These are phyloP conservation scores for Herpotrichia juniperi DNA, from an alignment of 2,329 filamentous ascomycete genomes.

Conservation along the genomic window DNA sequence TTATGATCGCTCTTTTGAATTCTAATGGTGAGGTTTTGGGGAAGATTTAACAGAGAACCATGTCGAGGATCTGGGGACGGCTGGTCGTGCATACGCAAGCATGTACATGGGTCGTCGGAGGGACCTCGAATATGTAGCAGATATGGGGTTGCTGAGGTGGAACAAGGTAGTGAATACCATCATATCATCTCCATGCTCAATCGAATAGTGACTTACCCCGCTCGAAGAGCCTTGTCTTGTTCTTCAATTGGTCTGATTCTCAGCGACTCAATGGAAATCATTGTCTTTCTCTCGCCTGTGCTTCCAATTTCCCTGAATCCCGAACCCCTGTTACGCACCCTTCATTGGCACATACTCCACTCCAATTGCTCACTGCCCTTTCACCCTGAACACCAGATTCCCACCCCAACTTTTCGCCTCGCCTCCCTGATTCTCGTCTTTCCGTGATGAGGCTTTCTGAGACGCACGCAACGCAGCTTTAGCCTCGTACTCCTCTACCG, in stretches of 20 bases:
- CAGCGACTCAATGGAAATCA: not conserved
- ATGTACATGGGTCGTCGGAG: too few relatives aligned
- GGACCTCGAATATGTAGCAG: not conserved
- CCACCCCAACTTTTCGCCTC: slow-evolving; percentile 1
- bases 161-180: not conserved
- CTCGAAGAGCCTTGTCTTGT: too few relatives aligned
- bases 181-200: not conserved
- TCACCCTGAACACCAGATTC: slow-evolving; percentile 14
- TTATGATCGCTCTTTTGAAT: slow-evolving; percentile 11
- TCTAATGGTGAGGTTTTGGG: slow-evolving; percentile 5
- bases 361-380: slow-evolving; percentile 1
- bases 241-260: too few relatives aligned
- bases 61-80: too few relatives aligned
- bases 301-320: not conserved
- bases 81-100: too few relatives aligned
- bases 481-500: slow-evolving; percentile 38
- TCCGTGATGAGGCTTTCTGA: not conserved
- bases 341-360: not conserved
- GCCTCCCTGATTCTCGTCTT: not conserved
- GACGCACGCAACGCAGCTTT: slow-evolving; percentile 13
- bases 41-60: not conserved
- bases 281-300: not conserved
- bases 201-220: too few relatives aligned
- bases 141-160: not conserved
- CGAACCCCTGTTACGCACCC: not conserved